Percentiles rank a stretch among this genome's conserved stretches.
These are phyloP conservation scores for Mycena vitilis DNA, from an alignment of 768 basidiomycete species.

Conservation along the genomic window DNA sequence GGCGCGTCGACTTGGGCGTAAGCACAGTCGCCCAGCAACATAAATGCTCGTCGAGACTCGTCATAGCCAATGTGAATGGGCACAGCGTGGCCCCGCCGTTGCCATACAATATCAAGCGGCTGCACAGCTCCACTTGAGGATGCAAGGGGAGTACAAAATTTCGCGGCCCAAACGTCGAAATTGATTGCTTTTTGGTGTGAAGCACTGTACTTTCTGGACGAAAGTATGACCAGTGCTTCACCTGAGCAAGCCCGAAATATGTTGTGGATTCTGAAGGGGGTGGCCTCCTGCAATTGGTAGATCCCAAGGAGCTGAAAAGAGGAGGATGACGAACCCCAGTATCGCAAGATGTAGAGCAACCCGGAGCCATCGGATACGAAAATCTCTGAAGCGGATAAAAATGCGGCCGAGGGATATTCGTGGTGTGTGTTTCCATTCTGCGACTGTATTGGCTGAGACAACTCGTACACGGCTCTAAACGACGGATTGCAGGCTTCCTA, in stretches of 20 bases:
- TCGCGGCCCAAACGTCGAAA: conserved; percentile 77
- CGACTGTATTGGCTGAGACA: conserved; percentile 65
- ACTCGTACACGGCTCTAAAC: conserved; percentile 67
- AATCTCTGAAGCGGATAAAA: conserved; percentile 60
- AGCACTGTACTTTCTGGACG: conserved; percentile 63
- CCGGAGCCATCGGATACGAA: conserved; percentile 80
- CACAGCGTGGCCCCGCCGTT: conserved; percentile 75
- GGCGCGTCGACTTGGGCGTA: conserved; percentile 59
- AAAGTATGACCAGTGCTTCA: conserved; percentile 62
- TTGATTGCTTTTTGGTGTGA: conserved; percentile 43
- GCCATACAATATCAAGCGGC: conserved; percentile 73
- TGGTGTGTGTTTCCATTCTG: conserved; percentile 55
- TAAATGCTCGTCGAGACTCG: conserved; percentile 55
- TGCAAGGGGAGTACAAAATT: conserved; percentile 58
- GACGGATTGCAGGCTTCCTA: conserved; percentile 64
- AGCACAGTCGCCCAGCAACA: conserved; percentile 68
- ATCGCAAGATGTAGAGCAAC: conserved; percentile 68
- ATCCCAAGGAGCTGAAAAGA: conserved; percentile 61
- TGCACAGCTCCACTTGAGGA: conserved; percentile 44
- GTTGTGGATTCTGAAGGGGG: conserved; percentile 59
- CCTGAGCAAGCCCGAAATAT: conserved; percentile 52
- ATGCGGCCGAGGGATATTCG: conserved; percentile 82
- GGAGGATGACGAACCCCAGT: conserved; percentile 48
- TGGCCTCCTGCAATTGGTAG: conserved; percentile 60
- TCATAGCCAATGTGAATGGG: conserved; percentile 69